These are phyloP conservation scores for Ustilago esculenta DNA, from an alignment of 1,284 basidiomycete species.

Conservation along the genomic window DNA sequence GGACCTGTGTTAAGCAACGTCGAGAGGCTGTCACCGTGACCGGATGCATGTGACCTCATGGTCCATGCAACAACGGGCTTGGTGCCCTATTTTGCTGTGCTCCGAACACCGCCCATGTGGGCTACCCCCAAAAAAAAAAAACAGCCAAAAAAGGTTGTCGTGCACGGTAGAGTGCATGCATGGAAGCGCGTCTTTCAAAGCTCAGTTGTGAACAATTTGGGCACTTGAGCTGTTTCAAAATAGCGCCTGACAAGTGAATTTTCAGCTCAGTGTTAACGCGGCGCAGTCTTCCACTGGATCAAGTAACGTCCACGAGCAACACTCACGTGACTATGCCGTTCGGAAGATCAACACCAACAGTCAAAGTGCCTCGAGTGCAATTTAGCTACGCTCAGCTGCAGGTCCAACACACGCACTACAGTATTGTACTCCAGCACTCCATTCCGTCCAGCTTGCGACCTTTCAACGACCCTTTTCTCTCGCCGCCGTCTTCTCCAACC, in stretches of 20 bases:
- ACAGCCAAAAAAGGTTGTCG: no score
- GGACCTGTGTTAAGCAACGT: no score
- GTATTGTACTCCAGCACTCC: background rate
- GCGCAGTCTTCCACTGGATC: background rate
- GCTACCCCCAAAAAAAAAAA: no score
- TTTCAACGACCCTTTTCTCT: background rate
- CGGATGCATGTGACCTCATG: slow-evolving; percentile 7
- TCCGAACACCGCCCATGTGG: no score
- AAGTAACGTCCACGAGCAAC: no score
- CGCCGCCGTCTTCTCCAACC: no score
- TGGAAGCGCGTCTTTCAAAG: background rate
- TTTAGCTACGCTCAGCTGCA: slow-evolving; percentile 1
- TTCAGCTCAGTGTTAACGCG: background rate
- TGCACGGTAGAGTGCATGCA: no score
- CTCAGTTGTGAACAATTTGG: no score
- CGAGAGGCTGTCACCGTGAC: no score
- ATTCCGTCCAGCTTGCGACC: background rate
- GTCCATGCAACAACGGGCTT: slow-evolving; percentile 2
- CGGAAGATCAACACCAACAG: slow-evolving; percentile 15
- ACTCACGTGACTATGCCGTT: slow-evolving; percentile 4
- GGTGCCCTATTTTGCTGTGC: no score
- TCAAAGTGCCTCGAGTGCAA: background rate
- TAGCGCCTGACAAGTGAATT: background rate
- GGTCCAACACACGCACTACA: slow-evolving; percentile 6
- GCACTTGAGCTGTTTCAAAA: no score